These are phyloP conservation scores for Rosellinia necatrix DNA, from an alignment of 2,329 filamentous ascomycete genomes.

Conservation along the genomic window DNA sequence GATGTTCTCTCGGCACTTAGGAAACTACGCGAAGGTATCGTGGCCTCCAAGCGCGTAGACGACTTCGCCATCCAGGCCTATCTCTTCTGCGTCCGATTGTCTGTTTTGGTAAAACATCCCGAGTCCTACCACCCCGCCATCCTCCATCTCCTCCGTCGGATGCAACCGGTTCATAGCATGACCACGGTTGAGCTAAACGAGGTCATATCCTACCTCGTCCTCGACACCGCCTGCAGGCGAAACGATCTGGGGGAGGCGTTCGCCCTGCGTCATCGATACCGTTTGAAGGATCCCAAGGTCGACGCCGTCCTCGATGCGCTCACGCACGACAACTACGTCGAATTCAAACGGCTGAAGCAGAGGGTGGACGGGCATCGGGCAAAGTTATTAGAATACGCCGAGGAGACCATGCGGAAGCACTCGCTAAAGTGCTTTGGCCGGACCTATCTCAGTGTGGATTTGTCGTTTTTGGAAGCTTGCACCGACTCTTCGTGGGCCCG, in stretches of 20 bases:
- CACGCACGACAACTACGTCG: slow-evolving; percentile 79
- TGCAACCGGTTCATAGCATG: slow-evolving; percentile 72
- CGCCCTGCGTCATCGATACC: slow-evolving; percentile 64
- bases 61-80: slow-evolving; percentile 87
- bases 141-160: slow-evolving; percentile 72
- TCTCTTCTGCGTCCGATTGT: slow-evolving; percentile 85
- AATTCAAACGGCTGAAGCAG: slow-evolving; percentile 73
- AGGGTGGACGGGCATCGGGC: slow-evolving; percentile 81
- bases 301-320: slow-evolving; percentile 71
- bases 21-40: slow-evolving; percentile 88
- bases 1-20: slow-evolving; percentile 82
- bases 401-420: slow-evolving; percentile 73
- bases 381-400: slow-evolving; percentile 80
- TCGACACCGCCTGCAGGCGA: slow-evolving; percentile 88
- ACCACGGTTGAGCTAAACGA: slow-evolving; percentile 76
- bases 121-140: slow-evolving; percentile 91
- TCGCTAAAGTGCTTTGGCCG: slow-evolving; percentile 85
- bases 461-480: slow-evolving; percentile 69
- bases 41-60: slow-evolving; percentile 76
- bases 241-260: slow-evolving; percentile 76
- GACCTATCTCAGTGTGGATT: slow-evolving; percentile 76
- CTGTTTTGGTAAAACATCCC: slow-evolving; percentile 78
- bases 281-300: slow-evolving; percentile 69
- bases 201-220: slow-evolving; percentile 77
- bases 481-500: slow-evolving; percentile 74